phyloP scores from a whole-genome alignment of 441 rosid species.

The Omphalea diandra region DNA sequence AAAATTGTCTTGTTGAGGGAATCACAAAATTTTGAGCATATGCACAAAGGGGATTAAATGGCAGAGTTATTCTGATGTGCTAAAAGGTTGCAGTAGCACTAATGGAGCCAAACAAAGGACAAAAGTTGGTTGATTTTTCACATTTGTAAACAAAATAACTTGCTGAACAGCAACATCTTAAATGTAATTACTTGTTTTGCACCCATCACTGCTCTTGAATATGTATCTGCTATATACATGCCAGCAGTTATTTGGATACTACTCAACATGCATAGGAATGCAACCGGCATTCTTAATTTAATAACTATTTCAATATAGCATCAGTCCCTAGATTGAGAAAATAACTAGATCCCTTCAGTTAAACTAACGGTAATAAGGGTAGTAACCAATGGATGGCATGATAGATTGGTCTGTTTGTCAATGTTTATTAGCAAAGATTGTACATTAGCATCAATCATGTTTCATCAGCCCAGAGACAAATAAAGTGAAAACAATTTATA shows the following conservation, averaged over 20 bases:
- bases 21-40: not conserved
- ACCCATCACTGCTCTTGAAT: not conserved
- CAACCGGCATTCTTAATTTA: not conserved
- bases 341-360: not conserved
- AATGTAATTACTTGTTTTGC: not conserved
- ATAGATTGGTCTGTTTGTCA: not conserved
- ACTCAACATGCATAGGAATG: not conserved
- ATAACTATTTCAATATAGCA: not conserved
- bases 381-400: not conserved
- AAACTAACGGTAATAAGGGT: not conserved
- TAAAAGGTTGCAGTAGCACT: not conserved
- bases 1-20: not conserved
- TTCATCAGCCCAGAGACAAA: not conserved
- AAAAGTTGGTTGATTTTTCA: conserved; percentile 8
- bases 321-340: not conserved
- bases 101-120: not conserved
- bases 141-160: not conserved
- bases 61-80: not conserved
- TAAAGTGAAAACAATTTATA: not conserved
- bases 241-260: not conserved
- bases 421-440: not conserved
- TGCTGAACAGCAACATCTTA: not conserved
- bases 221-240: not conserved
- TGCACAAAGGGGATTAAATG: not conserved
- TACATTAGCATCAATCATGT: not conserved